A percentile compares a stretch with the other conserved stretches of the same genome.
Conservation (phyloP, 2,329 filamentous ascomycete species). For the Aspergillus proliferans region DNA sequence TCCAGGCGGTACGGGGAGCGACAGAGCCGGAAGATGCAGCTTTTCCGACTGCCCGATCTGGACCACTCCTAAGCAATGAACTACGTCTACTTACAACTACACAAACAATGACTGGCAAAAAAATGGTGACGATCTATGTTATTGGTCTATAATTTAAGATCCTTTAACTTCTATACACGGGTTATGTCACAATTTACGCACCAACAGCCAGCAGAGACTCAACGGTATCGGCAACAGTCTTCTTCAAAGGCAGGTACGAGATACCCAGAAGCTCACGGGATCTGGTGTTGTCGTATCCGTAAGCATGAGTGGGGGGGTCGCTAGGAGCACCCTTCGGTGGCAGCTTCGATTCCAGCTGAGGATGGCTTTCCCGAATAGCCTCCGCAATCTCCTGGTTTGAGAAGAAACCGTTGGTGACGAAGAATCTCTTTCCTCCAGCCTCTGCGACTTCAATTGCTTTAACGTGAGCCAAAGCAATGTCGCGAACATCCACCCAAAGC, state of each 20-base stretch:
- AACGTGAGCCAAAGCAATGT: slow-evolving; percentile 45
- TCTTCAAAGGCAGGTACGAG: slow-evolving; percentile 34
- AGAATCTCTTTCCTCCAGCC: slow-evolving; percentile 42
- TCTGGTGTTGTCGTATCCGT: slow-evolving; percentile 33
- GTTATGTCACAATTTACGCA: slow-evolving; percentile 11
- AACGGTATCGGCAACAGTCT: slow-evolving; percentile 34
- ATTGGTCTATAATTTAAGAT: neutral
- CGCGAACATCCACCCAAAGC: slow-evolving; percentile 52
- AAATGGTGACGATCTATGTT: neutral
- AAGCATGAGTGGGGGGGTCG: slow-evolving; percentile 25
- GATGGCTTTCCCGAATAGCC: slow-evolving; percentile 37
- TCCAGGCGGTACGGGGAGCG: slow-evolving; percentile 18
- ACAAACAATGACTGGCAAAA: neutral
- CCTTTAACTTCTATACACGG: neutral
- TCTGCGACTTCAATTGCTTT: slow-evolving; percentile 41
- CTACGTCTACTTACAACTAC: too few relatives aligned
- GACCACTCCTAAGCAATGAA: too few relatives aligned
- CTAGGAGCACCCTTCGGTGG: slow-evolving; percentile 29
- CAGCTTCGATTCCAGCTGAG: slow-evolving; percentile 36
- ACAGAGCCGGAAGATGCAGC: slow-evolving; percentile 15
- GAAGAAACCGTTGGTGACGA: slow-evolving; percentile 37
- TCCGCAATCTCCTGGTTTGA: slow-evolving; percentile 39
- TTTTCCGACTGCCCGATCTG: neutral
- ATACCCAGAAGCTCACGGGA: slow-evolving; percentile 38
- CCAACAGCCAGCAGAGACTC: slow-evolving; percentile 29